Evolutionary conservation across 768 basidiomycete genomes (phyloP).

Genomic region (Pisolithus marmoratus): DNA sequence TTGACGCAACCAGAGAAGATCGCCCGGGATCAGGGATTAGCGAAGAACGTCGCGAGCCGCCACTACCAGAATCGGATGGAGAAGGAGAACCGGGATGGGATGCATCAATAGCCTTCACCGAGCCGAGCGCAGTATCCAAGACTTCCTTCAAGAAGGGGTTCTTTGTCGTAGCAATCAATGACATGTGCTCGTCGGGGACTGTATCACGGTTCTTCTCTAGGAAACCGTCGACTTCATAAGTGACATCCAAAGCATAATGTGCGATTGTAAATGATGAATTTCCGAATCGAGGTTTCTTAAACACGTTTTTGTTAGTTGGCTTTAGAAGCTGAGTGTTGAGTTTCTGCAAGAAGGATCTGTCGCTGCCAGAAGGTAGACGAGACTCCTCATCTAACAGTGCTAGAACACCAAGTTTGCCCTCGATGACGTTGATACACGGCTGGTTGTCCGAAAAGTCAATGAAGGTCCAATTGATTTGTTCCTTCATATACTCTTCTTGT

Average conservation of each 20-base stretch:
- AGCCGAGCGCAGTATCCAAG: slow-evolving; percentile 81
- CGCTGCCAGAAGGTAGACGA: slow-evolving; percentile 88
- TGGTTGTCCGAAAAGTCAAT: slow-evolving; percentile 99
- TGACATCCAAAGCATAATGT: slow-evolving; percentile 97
- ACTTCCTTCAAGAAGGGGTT: slow-evolving; percentile 95
- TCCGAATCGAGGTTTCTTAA: slow-evolving; percentile 99
- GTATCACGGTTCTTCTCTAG: slow-evolving; percentile 99
- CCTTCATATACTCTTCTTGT: slow-evolving; percentile 98
- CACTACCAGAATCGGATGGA: slow-evolving; percentile 71
- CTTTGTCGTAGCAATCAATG: slow-evolving; percentile 76
- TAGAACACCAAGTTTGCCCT: slow-evolving; percentile 93
- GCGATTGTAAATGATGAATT: slow-evolving; percentile 96
- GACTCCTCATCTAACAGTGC: slow-evolving; percentile 97
- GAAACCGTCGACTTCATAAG: slow-evolving; percentile 97
- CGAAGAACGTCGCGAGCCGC: slow-evolving; percentile 74
- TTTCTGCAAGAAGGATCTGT: slow-evolving; percentile 90
- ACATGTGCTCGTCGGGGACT: slow-evolving; percentile 97
- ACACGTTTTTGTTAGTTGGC: slow-evolving; percentile 80
- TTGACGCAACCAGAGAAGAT: slow-evolving; percentile 57
- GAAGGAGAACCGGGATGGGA: slow-evolving; percentile 72
- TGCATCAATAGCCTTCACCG: slow-evolving; percentile 59
- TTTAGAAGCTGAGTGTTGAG: slow-evolving; percentile 81
- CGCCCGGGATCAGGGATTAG: slow-evolving; percentile 86
- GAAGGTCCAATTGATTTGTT: slow-evolving; percentile 99
- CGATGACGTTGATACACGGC: slow-evolving; percentile 97